phyloP scores from a whole-genome alignment of 164 flowering plant genomes.

The Berberis thunbergii region DNA sequence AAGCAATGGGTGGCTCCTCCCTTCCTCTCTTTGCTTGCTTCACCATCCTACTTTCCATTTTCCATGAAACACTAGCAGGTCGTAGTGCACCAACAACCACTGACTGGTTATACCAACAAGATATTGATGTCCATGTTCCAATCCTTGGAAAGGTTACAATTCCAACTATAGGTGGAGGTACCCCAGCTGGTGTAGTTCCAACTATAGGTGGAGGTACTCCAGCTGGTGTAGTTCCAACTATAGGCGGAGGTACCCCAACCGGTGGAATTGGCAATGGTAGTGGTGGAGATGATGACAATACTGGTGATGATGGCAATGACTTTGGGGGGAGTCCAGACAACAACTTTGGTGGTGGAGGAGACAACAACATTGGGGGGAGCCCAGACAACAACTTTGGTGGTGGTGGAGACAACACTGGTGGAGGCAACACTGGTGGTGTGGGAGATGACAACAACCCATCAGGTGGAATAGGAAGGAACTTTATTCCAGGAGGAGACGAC shows the following conservation, averaged over 20 bases:
- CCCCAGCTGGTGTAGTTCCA: not conserved
- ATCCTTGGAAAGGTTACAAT: slow-evolving; percentile 1
- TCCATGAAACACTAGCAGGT: not conserved
- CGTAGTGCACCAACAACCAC: not conserved
- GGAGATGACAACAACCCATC: not conserved
- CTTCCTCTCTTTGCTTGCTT: slow-evolving; percentile 4
- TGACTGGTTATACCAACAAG: not conserved
- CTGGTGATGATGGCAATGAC: not conserved
- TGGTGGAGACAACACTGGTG: slow-evolving; percentile 5
- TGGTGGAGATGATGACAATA: not conserved
- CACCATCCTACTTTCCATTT: not conserved
- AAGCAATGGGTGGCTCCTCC: slow-evolving; percentile 5
- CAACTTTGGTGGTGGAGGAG: not conserved
- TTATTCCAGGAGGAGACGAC: slow-evolving; percentile 1
- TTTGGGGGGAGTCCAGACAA: not conserved
- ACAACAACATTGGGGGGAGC: not conserved
- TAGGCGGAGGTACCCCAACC: not conserved
- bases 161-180: slow-evolving; percentile 1
- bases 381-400: not conserved
- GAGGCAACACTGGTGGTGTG: not conserved
- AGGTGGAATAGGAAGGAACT: not conserved
- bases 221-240: not conserved
- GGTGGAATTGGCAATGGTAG: not conserved
- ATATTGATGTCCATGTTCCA: not conserved
- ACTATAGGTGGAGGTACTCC: not conserved